Evolutionary conservation across 1,139 yeast genomes (phyloP), one percentile per base, ranked within the genome.

Genomic region (Yamadazyma trypodendri): DNA sequence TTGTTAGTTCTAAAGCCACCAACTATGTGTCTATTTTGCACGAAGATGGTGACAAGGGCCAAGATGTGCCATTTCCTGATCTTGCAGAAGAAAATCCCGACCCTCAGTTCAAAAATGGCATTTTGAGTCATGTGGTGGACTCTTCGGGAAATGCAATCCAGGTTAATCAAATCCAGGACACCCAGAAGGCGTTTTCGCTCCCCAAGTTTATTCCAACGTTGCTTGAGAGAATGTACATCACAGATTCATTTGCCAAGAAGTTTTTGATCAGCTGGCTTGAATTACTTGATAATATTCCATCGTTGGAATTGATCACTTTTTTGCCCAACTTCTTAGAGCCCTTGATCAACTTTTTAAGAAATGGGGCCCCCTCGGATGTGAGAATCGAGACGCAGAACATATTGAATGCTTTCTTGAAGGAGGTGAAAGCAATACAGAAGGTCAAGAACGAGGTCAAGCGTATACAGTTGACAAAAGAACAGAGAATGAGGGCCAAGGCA

Each of bases 261-360:
- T 92, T 92, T 52, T 66, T 94, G 43, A 92, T 92, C 9, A 84
- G 95, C 36, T 94, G 98, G 98, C 74, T 94, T 36, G 86, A 89
- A 42, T 74, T 94, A 17, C 70, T 94, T 36, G 95, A 92, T 58
- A 89, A 94, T 16, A 88, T 92, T 11, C 98, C 99, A 0, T 94
- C 92, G 35, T 68, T 92, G 43, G 97, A 92, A 51, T 67, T 94
- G 43, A 81, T 92, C 16, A 78, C 95, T 0, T 92, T 85, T 55
- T 67, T 94, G 35, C 97, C 98, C 0, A 86, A 88, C 33, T 88
- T 92, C 56, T 69, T 94, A 32, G 95, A 90, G 37, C 97, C 97
- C 0, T 67, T 94, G 40, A 69, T 92, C 37, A 76, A 81, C 23
- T 92, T 88, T 55, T 66, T 92, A 40, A 63, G 62, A 57, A 86